These are phyloP conservation scores for Dendrobium huoshanense DNA, from an alignment of 106 monocot genomes.

Conservation along the genomic window DNA sequence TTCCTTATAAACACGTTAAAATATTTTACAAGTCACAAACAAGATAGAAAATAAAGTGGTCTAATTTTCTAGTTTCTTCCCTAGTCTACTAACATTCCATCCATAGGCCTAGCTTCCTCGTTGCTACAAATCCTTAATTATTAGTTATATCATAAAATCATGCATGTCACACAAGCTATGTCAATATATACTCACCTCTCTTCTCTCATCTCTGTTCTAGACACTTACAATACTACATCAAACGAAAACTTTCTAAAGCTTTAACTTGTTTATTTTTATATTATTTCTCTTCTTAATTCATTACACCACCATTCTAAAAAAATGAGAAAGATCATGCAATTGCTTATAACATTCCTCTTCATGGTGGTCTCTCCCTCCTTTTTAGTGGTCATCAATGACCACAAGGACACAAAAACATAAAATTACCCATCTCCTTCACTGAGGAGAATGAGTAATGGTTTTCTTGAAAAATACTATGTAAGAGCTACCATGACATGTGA, in stretches of 20 bases:
- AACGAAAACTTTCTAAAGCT: background rate
- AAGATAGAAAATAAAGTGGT: background rate
- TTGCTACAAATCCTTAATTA: too few species aligned
- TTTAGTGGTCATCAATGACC: background rate
- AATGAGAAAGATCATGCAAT: background rate
- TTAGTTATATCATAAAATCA: too few species aligned
- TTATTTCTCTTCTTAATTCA: background rate
- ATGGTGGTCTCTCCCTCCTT: background rate
- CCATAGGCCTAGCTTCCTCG: background rate
- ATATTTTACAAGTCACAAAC: too few species aligned
- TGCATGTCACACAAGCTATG: background rate
- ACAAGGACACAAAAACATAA: background rate
- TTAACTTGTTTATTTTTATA: too few species aligned
- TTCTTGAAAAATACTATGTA: constrained; percentile 14
- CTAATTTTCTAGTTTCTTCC: background rate
- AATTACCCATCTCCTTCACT: background rate
- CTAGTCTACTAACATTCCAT: background rate
- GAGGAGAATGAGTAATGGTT: background rate
- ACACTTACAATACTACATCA: background rate
- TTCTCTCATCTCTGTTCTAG: background rate
- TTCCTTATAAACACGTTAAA: too few species aligned
- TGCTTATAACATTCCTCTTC: background rate
- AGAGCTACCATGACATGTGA: constrained; percentile 29
- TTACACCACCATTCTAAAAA: background rate
- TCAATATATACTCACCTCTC: background rate